These are phyloP conservation scores for Heterobasidion annosum DNA, from an alignment of 1,284 basidiomycete genomes.

Conservation along the genomic window DNA sequence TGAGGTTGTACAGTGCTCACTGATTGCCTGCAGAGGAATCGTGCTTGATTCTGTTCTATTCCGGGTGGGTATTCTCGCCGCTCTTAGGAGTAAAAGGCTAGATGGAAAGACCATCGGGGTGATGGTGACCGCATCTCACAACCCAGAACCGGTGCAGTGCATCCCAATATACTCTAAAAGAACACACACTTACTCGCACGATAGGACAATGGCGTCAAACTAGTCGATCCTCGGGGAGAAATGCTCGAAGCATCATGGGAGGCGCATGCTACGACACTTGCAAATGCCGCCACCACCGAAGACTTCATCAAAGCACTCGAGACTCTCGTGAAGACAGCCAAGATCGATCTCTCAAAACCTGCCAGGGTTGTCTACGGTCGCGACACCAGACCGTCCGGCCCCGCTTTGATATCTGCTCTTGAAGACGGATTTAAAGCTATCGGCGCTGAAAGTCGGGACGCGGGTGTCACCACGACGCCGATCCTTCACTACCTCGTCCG, in stretches of 20 bases:
- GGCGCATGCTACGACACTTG: slow-evolving; percentile 77
- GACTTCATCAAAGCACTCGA: slow-evolving; percentile 67
- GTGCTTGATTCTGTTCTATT: slow-evolving; percentile 91
- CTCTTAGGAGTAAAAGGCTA: slow-evolving; percentile 82
- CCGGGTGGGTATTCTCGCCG: slow-evolving; percentile 87
- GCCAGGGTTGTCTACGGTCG: slow-evolving; percentile 85
- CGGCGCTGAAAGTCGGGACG: slow-evolving; percentile 54
- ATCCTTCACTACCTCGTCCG: slow-evolving; percentile 94
- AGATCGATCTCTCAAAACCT: slow-evolving; percentile 75
- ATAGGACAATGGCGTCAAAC: slow-evolving; percentile 97
- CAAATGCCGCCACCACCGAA: slow-evolving; percentile 74
- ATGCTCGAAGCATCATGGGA: slow-evolving; percentile 99
- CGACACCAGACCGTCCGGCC: slow-evolving; percentile 90
- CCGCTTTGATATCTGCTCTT: slow-evolving; percentile 74
- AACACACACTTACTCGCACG: neutral
- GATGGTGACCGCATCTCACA: slow-evolving; percentile 99
- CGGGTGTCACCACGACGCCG: slow-evolving; percentile 89
- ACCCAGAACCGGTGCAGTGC: slow-evolving; percentile 75
- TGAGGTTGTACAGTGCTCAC: neutral
- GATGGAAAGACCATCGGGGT: slow-evolving; percentile 91
- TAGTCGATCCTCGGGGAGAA: slow-evolving; percentile 97
- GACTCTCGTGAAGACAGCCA: slow-evolving; percentile 52
- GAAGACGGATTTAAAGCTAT: slow-evolving; percentile 78
- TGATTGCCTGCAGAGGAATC: slow-evolving; percentile 46
- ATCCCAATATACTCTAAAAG: too few species aligned